Evolutionary conservation across 2,329 filamentous ascomycete species (phyloP).

Genomic region (Bimuria novae-zelandiae): DNA sequence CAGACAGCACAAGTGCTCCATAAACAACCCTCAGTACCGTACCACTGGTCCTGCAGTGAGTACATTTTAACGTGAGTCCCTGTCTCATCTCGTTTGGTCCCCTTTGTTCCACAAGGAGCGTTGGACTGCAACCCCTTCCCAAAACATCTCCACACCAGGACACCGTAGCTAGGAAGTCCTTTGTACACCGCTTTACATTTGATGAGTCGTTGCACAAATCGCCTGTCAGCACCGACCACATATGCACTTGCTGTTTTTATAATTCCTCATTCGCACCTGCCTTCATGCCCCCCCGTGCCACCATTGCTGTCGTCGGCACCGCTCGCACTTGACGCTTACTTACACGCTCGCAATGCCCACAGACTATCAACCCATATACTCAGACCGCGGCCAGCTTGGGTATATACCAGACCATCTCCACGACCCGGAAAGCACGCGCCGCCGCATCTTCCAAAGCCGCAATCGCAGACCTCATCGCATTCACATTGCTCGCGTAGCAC

Average conservation of each 20-base stretch:
- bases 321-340: slow-evolving; percentile 31
- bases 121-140: slow-evolving; percentile 32
- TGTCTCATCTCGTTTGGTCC: slow-evolving; percentile 40
- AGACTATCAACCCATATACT: slow-evolving; percentile 46
- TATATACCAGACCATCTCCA: slow-evolving; percentile 45
- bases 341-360: slow-evolving; percentile 41
- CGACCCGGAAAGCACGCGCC: slow-evolving; percentile 29
- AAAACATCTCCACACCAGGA: slow-evolving; percentile 33
- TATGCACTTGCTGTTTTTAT: slow-evolving; percentile 16
- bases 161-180: slow-evolving; percentile 38
- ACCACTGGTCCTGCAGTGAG: slow-evolving; percentile 26
- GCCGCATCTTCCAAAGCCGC: slow-evolving; percentile 54
- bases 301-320: slow-evolving; percentile 12
- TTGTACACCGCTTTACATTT: slow-evolving; percentile 41
- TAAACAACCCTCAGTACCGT: slow-evolving; percentile 32
- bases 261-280: slow-evolving; percentile 9
- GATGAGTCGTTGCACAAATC: slow-evolving; percentile 33
- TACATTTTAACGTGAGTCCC: slow-evolving; percentile 35
- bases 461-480: slow-evolving; percentile 61
- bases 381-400: slow-evolving; percentile 44
- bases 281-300: slow-evolving; percentile 1
- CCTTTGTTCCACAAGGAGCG: slow-evolving; percentile 38
- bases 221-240: slow-evolving; percentile 15
- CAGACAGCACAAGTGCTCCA: slow-evolving; percentile 22
- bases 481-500: slow-evolving; percentile 57